phyloP scores from a whole-genome alignment of 1,139 yeast genomes.

The Diutina mesorugosa region DNA sequence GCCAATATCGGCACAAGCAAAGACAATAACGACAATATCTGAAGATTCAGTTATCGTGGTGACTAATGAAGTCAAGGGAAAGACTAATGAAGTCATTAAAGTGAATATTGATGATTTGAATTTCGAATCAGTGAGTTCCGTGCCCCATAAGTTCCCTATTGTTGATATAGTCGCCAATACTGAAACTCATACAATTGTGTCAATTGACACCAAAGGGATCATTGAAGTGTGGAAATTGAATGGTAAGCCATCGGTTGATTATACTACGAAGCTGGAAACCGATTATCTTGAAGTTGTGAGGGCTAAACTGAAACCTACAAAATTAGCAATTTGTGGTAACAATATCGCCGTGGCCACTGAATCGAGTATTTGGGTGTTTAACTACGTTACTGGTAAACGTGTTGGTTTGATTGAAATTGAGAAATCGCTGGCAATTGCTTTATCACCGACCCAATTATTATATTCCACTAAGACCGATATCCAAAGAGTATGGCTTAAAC shows the following conservation, averaged over 20 bases:
- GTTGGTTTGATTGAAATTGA: background rate
- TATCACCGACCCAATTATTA: constrained; percentile 9
- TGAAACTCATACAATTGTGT: constrained; percentile 15
- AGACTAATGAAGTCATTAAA: background rate
- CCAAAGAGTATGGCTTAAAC: constrained; percentile 4
- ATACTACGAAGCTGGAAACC: constrained; percentile 28
- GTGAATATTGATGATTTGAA: background rate
- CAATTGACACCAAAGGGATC: constrained; percentile 26
- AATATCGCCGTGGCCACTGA: constrained; percentile 16
- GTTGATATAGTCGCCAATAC: background rate
- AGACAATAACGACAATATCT: too few species aligned
- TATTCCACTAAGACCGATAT: constrained; percentile 20
- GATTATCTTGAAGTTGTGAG: constrained; percentile 27
- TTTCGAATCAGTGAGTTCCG: background rate
- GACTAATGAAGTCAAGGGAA: background rate
- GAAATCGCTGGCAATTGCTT: constrained; percentile 5
- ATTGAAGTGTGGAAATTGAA: constrained; percentile 29
- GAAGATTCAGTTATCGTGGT: background rate
- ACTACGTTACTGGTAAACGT: constrained; percentile 21
- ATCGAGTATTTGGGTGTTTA: constrained; percentile 18
- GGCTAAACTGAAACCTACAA: constrained; percentile 12
- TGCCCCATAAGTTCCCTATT: background rate
- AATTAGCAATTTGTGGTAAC: constrained; percentile 12
- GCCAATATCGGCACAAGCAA: background rate
- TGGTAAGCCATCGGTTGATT: constrained; percentile 11